A percentile compares a stretch with the other conserved stretches of the same genome.
These are phyloP conservation scores for Pseudopithomyces chartarum DNA, from an alignment of 2,329 filamentous ascomycete genomes.

Conservation along the genomic window DNA sequence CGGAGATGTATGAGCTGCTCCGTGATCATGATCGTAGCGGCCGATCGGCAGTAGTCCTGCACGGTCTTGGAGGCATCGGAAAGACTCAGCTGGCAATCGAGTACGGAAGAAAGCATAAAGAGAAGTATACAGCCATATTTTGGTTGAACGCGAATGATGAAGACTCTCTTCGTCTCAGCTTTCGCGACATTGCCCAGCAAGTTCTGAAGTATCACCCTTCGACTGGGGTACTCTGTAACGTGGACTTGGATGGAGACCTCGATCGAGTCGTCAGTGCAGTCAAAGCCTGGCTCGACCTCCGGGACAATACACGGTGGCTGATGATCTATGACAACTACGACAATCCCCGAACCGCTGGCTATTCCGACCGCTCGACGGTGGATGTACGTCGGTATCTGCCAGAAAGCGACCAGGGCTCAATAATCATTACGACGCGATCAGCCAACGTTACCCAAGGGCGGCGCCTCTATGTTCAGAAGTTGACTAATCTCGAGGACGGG, in stretches of 20 bases:
- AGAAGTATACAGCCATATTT: too few species aligned
- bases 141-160: slow-evolving; percentile 52
- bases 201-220: slow-evolving; percentile 34
- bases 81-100: slow-evolving; percentile 52
- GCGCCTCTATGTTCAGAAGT: slow-evolving; percentile 16
- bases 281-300: slow-evolving; percentile 45
- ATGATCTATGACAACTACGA: slow-evolving; percentile 52
- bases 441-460: slow-evolving; percentile 14
- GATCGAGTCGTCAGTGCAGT: slow-evolving; percentile 39
- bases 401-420: slow-evolving; percentile 15
- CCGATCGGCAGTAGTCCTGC: slow-evolving; percentile 27
- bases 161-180: slow-evolving; percentile 45
- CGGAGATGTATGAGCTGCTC: slow-evolving; percentile 8
- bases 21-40: slow-evolving; percentile 1
- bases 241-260: slow-evolving; percentile 26
- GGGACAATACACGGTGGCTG: slow-evolving; percentile 46
- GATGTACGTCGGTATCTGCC: slow-evolving; percentile 35
- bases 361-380: slow-evolving; percentile 20
- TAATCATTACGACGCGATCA: slow-evolving; percentile 20
- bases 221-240: slow-evolving; percentile 22
- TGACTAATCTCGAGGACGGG: slow-evolving; percentile 15
- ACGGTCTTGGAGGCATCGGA: slow-evolving; percentile 52
- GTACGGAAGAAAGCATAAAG: slow-evolving; percentile 45
- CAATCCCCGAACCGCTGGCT: slow-evolving; percentile 35
- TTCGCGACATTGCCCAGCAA: slow-evolving; percentile 29